A percentile compares a stretch with the other conserved stretches of the same genome.
These are phyloP conservation scores for Entoloma clypeatum DNA, from an alignment of 1,284 basidiomycete genomes.

Conservation along the genomic window DNA sequence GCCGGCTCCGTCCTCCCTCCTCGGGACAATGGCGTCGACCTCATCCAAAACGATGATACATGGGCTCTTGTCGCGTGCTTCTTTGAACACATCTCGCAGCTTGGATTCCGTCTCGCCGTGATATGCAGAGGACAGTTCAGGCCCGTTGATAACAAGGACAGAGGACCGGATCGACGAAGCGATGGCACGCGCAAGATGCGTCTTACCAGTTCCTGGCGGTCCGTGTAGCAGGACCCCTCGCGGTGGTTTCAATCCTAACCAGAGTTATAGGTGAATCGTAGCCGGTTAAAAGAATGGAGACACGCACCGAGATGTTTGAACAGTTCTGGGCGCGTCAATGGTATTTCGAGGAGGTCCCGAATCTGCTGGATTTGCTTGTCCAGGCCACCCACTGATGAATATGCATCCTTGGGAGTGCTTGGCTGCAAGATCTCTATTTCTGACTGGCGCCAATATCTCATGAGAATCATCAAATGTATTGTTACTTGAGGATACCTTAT, in stretches of 20 bases:
- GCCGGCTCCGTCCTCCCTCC: conserved; percentile 81
- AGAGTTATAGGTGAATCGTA: conserved; percentile 18
- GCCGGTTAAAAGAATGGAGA: background rate
- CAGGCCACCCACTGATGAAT: conserved; percentile 84
- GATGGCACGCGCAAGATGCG: conserved; percentile 87
- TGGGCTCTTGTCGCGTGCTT: conserved; percentile 79
- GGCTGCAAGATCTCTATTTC: conserved; percentile 44
- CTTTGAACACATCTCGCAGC: conserved; percentile 84
- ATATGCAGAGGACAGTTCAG: conserved; percentile 91
- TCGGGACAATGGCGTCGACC: conserved; percentile 92
- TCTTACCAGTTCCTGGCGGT: conserved; percentile 94
- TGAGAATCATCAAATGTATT: conserved; percentile 8
- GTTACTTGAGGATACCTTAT: no score
- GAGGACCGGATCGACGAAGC: conserved; percentile 77
- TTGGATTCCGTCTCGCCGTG: conserved; percentile 96
- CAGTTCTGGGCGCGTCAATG: conserved; percentile 84
- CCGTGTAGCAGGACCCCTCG: conserved; percentile 89
- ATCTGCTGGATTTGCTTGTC: conserved; percentile 87
- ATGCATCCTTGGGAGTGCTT: conserved; percentile 46
- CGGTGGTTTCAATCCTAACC: conserved; percentile 79
- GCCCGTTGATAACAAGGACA: conserved; percentile 89
- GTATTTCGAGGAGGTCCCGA: conserved; percentile 92
- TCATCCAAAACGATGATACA: conserved; percentile 96
- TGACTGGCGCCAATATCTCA: conserved; percentile 27
- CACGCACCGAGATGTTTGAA: conserved; percentile 81